Evolutionary conservation across 169 alveolate species (phyloP), one percentile per base, ranked within the genome.

Genomic region (Cryptosporidium sp.): DNA sequence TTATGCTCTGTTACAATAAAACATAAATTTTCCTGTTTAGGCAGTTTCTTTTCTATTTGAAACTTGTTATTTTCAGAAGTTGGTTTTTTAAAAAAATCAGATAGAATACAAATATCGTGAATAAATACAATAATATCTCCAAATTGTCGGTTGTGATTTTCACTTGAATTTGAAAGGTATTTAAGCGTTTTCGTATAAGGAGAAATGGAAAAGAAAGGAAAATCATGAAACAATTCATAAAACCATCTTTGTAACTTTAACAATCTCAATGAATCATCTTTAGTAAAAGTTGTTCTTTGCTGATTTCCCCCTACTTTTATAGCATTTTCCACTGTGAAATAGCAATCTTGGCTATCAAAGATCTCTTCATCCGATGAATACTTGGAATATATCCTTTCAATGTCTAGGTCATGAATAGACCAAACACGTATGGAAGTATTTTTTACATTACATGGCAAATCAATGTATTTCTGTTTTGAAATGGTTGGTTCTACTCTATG

Each of bases 161-260:
- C 65, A 10, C 21, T 29, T 14, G 61, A 48, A 62, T 44, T 39
- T n/a, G 23, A 44, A 65, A 80, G 89, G 62, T 39, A 51, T 39
- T 69, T 60, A 1, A 80, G 53, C 39, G 89, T 33, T 51, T 80
- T 80, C 10, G 89, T 80, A 67, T 80, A 80, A 8, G 73, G 89
- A 23, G 89, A 80, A 16, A 65, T 44, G 65, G 80, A 80, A 65
- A 58, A 80, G 45, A 60, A 80, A 4, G 89, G 89, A 31, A 62
- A 80, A n/a, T 65, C 75, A 62, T 80, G 89, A 60, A 80, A 80
- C 48, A 80, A 42, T 80, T 80, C 89, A 45, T 80, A 80, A 44
- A 23, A 69, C 89, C 89, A 80, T 61, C 89, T 61, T 67, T 80
- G 89, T 6, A 80, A 45, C 35, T 67, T 62, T 31, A 80, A 51